These are phyloP conservation scores for Sporothrix variecibatus DNA, from an alignment of 2,329 filamentous ascomycete species.

Conservation along the genomic window DNA sequence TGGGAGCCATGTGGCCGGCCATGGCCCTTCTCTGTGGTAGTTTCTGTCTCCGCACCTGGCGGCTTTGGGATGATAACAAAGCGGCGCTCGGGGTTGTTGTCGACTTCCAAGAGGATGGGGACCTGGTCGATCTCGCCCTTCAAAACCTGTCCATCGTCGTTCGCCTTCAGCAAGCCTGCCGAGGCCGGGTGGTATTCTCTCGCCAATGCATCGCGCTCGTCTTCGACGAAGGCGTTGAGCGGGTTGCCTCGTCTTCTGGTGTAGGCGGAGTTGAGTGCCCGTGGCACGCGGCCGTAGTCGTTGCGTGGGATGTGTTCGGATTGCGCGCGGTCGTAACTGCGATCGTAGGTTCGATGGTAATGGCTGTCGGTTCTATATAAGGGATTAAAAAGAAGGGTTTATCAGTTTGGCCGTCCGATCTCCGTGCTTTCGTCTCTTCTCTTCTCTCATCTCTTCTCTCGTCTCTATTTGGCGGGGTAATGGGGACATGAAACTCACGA, in stretches of 20 bases:
- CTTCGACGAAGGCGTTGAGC: conserved; percentile 68
- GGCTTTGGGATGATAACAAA: conserved; percentile 59
- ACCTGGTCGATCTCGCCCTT: conserved; percentile 69
- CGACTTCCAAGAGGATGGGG: conserved; percentile 66
- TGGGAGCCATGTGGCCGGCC: neutral
- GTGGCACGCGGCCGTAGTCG: neutral
- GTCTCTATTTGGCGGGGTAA: conserved; percentile 19
- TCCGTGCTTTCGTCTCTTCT: neutral
- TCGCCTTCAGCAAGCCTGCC: conserved; percentile 39
- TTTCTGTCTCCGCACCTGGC: conserved; percentile 17
- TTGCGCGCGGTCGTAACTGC: conserved; percentile 21
- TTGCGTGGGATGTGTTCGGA: conserved; percentile 18
- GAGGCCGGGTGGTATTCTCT: conserved; percentile 56
- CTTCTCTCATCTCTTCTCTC: neutral
- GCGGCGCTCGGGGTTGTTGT: conserved; percentile 64
- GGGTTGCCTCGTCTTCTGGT: conserved; percentile 44
- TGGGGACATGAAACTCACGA: conserved; percentile 19
- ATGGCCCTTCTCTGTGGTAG: conserved; percentile 20
- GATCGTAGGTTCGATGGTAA: conserved; percentile 13
- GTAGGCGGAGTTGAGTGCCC: neutral
- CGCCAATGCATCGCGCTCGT: conserved; percentile 63
- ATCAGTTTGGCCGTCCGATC: neutral
- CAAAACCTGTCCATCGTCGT: conserved; percentile 58
- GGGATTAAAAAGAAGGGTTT: too few species aligned
- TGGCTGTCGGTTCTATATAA: neutral